Conservation (phyloP, 768 basidiomycete species). For the Pholiota microspora region DNA sequence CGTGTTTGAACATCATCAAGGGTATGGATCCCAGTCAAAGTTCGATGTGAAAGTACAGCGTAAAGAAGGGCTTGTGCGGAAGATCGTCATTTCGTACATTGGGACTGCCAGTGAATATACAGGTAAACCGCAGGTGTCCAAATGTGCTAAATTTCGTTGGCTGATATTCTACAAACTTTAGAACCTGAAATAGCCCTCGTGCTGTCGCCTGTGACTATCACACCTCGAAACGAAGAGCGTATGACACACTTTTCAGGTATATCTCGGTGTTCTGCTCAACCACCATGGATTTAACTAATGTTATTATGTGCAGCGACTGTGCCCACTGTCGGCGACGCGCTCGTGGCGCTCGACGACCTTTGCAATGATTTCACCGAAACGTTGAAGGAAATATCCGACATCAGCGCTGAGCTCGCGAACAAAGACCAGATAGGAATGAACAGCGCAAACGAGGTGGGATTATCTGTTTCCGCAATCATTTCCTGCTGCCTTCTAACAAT, state of each 20-base stretch:
- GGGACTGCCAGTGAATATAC: constrained; percentile 74
- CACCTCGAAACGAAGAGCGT: constrained; percentile 56
- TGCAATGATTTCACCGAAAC: constrained; percentile 58
- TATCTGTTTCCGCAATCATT: no score
- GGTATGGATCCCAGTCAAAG: constrained; percentile 49
- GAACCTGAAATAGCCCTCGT: constrained; percentile 74
- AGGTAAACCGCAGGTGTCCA: constrained; percentile 31
- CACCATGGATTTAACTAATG: neutral
- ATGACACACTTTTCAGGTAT: constrained; percentile 56
- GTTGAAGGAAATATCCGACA: constrained; percentile 63
- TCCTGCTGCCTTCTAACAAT: no score
- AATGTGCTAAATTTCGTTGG: neutral
- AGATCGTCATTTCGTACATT: constrained; percentile 63
- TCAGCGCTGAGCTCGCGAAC: constrained; percentile 71
- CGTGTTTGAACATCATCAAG: constrained; percentile 27
- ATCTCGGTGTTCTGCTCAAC: constrained; percentile 11
- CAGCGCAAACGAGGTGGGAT: constrained; percentile 66
- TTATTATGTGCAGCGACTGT: constrained; percentile 51
- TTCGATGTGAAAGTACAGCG: constrained; percentile 58
- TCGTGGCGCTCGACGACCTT: constrained; percentile 64
- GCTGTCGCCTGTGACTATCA: constrained; percentile 63
- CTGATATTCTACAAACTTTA: constrained; percentile 15
- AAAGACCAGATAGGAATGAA: constrained; percentile 69
- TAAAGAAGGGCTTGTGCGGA: constrained; percentile 57
- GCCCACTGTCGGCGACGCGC: constrained; percentile 72